These are phyloP conservation scores for Fomes fomentarius DNA, from an alignment of 1,284 basidiomycete species.

Conservation along the genomic window DNA sequence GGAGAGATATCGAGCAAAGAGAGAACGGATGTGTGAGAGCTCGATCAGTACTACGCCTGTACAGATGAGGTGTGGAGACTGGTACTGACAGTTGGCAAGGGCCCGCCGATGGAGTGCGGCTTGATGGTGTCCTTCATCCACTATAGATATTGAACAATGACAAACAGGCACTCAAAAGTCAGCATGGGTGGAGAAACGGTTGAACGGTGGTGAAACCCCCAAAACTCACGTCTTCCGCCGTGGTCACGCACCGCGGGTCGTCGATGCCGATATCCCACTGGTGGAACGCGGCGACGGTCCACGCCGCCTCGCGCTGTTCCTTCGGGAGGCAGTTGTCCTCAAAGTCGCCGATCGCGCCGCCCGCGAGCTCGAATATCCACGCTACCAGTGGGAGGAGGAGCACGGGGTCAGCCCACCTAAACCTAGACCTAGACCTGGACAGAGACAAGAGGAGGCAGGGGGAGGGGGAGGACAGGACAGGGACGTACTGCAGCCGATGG, in stretches of 20 bases:
- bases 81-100: slow-evolving; percentile 82
- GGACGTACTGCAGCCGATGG: slow-evolving; percentile 78
- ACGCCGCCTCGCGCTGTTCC: slow-evolving; percentile 75
- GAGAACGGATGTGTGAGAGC: background rate
- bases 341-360: slow-evolving; percentile 77
- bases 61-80: no score
- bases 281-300: slow-evolving; percentile 88
- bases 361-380: slow-evolving; percentile 89
- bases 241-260: slow-evolving; percentile 77
- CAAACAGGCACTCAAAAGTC: no score
- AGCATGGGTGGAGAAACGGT: background rate
- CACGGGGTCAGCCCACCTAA: no score
- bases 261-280: slow-evolving; percentile 88
- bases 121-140: slow-evolving; percentile 79
- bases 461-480: background rate
- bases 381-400: slow-evolving; percentile 62
- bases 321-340: slow-evolving; percentile 77
- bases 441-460: no score
- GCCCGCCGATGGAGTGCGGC: slow-evolving; percentile 73
- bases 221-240: slow-evolving; percentile 72
- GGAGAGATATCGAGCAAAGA: no score
- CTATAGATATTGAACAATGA: no score
- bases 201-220: background rate
- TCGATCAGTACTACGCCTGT: no score
- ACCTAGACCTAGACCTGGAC: no score